Base-by-base conservation (phyloP, 2,329 filamentous ascomycete species). In the Cercospora sojina region DNA sequence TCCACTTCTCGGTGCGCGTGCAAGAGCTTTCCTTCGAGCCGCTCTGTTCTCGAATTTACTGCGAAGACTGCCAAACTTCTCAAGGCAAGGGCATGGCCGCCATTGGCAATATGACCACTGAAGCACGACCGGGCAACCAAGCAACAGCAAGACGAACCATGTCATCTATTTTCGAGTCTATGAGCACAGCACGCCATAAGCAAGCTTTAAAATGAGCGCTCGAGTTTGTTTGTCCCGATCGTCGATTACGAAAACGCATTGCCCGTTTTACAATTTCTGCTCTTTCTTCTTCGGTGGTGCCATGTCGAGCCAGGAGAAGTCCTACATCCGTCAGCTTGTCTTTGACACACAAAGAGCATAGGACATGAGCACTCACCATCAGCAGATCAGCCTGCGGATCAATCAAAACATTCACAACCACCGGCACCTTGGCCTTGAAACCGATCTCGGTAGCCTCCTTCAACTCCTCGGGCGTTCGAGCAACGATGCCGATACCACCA, bases 351-450 rank as follows among this genome's bases (percentile, higher is more conserved):
- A 16, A 32, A 8, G 16, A 65, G 3, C 5, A 43, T 9, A 25
- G 8, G 29, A n/a, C 16, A n/a, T 5, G 5, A 47, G n/a, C 18
- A 67, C 72, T 69, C 58, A 74, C 73, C 73, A 74, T 74, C 2
- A 65, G 64, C 43, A 74, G 62, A 64, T 74, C 73, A 31, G 71
- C 65, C 41, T 73, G 67, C n/a, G 72, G 71, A 51, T 86, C 83
- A 66, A 87, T 83, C 51, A 86, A 80, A 2, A 87, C 79, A 78
- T 87, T 87, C 1, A 87, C 79, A 8, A 87, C 77, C 1, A 82
- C 83, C 0, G 84, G 83, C 12, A 79, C 81, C 32, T 75, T 79
- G 9, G 80, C 79, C 65, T 78, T 74, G 69, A 83, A 87, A 0
- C 84, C 85, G 62, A 81, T 79, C 64, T 80, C 75, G 7, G 83